Evolutionary conservation across 2,329 filamentous ascomycete genomes (phyloP), one percentile per base, ranked within the genome.

Genomic region (Monosporascus sp.): DNA sequence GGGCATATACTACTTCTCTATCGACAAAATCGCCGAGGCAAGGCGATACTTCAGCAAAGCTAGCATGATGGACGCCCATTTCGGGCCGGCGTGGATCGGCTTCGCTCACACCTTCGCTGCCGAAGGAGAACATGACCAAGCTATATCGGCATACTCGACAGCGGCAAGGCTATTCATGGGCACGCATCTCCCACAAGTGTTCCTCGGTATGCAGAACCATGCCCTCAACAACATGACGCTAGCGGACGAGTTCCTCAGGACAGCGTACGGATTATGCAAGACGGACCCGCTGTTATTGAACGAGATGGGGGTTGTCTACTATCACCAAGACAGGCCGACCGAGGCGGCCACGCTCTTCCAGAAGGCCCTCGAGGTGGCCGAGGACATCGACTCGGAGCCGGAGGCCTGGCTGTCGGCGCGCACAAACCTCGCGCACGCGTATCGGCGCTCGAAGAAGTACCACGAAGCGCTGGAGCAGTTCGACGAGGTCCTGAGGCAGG

Each of bases 61-160:
- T 5, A 96, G 90, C 60, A 88, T 97, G 77, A 93, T 99, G 86
- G 92, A 99, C 66, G 89, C 93, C 7, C 93, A 97, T 73, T 99
- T 96, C 64, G 93, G 93, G 0, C 90, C 94, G 1, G 94, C 94
- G 3, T 99, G 94, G 94, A 97, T 99, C 59, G 94, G 95, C 1
- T 99, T 99, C 67, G 94, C 94, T 1, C 95, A 99, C 70, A 99
- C 94, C 0, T 99, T 99, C 68, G 94, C 94, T 1, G 92, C 91
- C 11, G 94, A 99, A 70, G 94, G 94, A 50, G 94, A 99, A 71
- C 92, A 97, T 70, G 94, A 99, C 69, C 94, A 99, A 73, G 94
- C 94, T 48, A 97, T 99, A 58, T 95, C 92, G 8, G 94, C 95
- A 0, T 99, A 99, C 73, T 96, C 90, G 31, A 99, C 94, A 1